Conservation (phyloP, 2,329 filamentous ascomycete genomes). For the Neocucurbitaria cava region DNA sequence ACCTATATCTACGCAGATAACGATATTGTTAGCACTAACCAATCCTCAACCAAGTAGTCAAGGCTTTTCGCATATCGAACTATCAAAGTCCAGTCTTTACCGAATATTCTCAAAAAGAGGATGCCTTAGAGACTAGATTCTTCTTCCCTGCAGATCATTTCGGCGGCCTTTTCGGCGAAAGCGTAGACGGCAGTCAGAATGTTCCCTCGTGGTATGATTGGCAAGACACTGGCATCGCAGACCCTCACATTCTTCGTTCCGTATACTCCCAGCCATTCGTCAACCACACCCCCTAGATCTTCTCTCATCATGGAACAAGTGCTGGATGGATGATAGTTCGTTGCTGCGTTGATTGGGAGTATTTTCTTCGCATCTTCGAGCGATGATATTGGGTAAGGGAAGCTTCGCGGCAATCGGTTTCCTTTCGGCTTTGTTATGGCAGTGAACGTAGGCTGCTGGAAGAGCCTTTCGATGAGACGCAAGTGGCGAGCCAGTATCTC, state of each 20-base stretch:
- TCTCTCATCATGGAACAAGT: slow-evolving; percentile 44
- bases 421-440: slow-evolving; percentile 14
- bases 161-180: slow-evolving; percentile 32
- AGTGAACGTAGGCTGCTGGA: slow-evolving; percentile 15
- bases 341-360: slow-evolving; percentile 17
- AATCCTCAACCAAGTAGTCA: too few species aligned
- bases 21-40: too few species aligned
- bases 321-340: slow-evolving; percentile 38
- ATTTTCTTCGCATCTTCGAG: slow-evolving; percentile 24
- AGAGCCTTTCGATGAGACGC: slow-evolving; percentile 42
- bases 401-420: slow-evolving; percentile 18
- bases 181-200: slow-evolving; percentile 34
- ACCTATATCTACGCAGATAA: too few species aligned
- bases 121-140: neutral
- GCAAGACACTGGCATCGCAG: slow-evolving; percentile 38
- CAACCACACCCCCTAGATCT: slow-evolving; percentile 41
- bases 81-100: too few species aligned
- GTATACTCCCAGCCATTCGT: slow-evolving; percentile 35
- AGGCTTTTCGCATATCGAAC: too few species aligned
- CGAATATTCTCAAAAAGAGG: too few species aligned
- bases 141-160: slow-evolving; percentile 20
- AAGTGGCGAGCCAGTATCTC: slow-evolving; percentile 49
- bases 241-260: slow-evolving; percentile 37
- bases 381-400: slow-evolving; percentile 11
- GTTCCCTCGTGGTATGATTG: slow-evolving; percentile 28